These are phyloP conservation scores for Auxenochlorella pyrenoidosa DNA, from an alignment of 139 green algal species.

Conservation along the genomic window DNA sequence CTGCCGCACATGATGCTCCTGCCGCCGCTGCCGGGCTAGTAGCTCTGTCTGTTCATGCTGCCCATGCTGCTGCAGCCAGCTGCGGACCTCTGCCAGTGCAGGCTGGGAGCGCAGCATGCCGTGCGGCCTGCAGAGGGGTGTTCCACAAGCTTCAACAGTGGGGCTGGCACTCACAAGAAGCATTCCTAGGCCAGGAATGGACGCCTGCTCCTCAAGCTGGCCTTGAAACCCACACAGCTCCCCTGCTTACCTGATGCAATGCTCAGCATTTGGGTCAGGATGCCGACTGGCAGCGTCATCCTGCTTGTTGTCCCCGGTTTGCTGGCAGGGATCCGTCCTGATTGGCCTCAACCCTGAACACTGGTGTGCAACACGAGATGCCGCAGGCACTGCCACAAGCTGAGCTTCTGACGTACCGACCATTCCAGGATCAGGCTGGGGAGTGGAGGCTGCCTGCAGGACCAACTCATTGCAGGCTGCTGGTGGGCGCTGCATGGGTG, in stretches of 20 bases:
- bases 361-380: background rate
- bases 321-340: background rate
- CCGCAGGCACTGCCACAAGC: background rate
- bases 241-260: background rate
- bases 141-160: too few relatives aligned
- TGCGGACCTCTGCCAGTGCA: conserved; percentile 2
- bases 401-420: background rate
- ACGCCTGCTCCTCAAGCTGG: too few relatives aligned
- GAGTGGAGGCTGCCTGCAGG: background rate
- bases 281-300: background rate
- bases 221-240: background rate
- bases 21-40: too few relatives aligned
- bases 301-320: too few relatives aligned
- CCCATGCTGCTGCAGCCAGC: conserved; percentile 8
- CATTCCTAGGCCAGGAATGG: too few relatives aligned
- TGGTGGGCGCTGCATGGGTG: background rate
- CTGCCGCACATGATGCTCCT: too few relatives aligned
- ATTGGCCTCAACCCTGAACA: background rate
- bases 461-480: background rate
- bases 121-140: background rate
- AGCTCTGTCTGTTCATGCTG: background rate
- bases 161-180: too few relatives aligned
- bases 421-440: background rate
- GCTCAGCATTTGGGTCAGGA: background rate
- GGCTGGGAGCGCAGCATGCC: background rate